These are phyloP conservation scores for Fusarium goolgardi DNA, from an alignment of 2,329 filamentous ascomycete genomes.

Conservation along the genomic window DNA sequence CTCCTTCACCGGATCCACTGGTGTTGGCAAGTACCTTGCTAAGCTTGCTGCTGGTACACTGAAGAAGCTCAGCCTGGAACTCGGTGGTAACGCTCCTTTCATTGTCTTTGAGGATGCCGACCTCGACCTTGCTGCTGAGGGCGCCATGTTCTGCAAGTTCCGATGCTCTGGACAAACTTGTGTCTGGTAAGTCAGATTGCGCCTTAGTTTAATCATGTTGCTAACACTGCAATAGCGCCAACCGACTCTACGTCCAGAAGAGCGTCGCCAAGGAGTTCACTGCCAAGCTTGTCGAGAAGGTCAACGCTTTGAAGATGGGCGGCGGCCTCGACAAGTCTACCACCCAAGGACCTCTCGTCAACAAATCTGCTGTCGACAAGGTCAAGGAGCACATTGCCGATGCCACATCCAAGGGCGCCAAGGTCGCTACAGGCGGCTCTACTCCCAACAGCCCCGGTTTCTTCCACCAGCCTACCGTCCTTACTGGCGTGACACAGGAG, in stretches of 20 bases:
- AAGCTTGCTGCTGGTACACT: slow-evolving; percentile 69
- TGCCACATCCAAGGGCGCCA: slow-evolving; percentile 69
- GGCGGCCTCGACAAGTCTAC: slow-evolving; percentile 42
- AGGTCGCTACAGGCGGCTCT: slow-evolving; percentile 69
- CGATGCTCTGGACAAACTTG: slow-evolving; percentile 71
- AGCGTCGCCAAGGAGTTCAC: slow-evolving; percentile 49
- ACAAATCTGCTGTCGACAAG: slow-evolving; percentile 71
- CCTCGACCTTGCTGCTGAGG: slow-evolving; percentile 67
- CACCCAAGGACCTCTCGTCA: slow-evolving; percentile 62
- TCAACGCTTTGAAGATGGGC: slow-evolving; percentile 48
- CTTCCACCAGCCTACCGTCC: slow-evolving; percentile 79
- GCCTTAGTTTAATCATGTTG: no score
- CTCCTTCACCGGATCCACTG: slow-evolving; percentile 75
- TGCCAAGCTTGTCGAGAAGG: slow-evolving; percentile 46
- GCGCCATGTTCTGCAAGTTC: slow-evolving; percentile 60
- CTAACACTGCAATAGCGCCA: slow-evolving; percentile 46
- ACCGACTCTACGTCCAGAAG: slow-evolving; percentile 53
- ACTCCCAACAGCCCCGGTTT: slow-evolving; percentile 69
- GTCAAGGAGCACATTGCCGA: slow-evolving; percentile 72
- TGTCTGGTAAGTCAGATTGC: slow-evolving; percentile 56
- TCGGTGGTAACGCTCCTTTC: slow-evolving; percentile 75
- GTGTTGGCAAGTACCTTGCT: slow-evolving; percentile 71
- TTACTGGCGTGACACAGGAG: slow-evolving; percentile 62
- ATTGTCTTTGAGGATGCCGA: slow-evolving; percentile 76
- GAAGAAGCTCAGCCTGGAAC: slow-evolving; percentile 75